Percentiles rank a stretch among this genome's conserved stretches.
Conservation (phyloP, 208 protist species). For the Leishmania aethiopica region DNA sequence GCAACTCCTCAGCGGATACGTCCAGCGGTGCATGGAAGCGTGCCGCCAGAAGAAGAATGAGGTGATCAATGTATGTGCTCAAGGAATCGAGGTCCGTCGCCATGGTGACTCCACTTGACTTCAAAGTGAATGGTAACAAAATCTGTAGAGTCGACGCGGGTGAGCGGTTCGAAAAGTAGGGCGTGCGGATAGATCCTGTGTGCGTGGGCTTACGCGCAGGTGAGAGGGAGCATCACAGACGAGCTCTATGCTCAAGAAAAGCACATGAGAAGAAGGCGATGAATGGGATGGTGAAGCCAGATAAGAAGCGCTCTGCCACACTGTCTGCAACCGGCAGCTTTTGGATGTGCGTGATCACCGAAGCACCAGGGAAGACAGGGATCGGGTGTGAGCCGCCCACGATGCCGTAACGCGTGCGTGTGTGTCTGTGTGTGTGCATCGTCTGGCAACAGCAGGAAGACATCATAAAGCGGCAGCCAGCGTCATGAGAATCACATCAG, state of each 20-base stretch:
- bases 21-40: slow-evolving; percentile 71
- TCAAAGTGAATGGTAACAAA: no score
- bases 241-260: not conserved
- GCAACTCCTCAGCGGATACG: slow-evolving; percentile 13
- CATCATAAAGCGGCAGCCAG: not conserved
- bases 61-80: slow-evolving; percentile 82
- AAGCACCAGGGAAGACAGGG: not conserved
- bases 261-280: not conserved
- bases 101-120: slow-evolving; percentile 3
- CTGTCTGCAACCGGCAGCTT: not conserved
- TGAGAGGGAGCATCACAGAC: not conserved
- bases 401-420: not conserved
- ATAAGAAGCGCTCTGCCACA: not conserved
- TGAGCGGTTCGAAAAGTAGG: not conserved
- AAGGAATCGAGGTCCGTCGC: slow-evolving; percentile 36
- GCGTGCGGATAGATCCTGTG: not conserved
- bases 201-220: not conserved
- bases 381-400: not conserved
- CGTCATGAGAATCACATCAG: not conserved
- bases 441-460: not conserved
- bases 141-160: not conserved
- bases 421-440: no score
- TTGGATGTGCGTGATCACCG: no score
- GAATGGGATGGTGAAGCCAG: not conserved
- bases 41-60: slow-evolving; percentile 81